Evolutionary conservation across 495 filamentous ascomycete species (phyloP), one percentile per base, ranked within the genome.

Genomic region (Penicillium nucicola): DNA sequence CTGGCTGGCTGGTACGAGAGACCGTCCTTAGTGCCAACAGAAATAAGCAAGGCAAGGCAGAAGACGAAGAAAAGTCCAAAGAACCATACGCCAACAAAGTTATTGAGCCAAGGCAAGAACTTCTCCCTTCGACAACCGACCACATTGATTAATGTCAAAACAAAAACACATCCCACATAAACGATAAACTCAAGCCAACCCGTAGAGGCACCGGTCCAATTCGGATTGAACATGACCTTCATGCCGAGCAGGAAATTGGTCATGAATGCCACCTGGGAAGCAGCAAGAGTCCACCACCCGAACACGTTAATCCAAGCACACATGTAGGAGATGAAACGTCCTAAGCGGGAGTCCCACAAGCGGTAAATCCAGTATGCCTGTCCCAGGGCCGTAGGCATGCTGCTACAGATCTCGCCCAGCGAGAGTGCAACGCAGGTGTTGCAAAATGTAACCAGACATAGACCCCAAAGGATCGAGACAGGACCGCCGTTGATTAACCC

Each of bases 251-350:
- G 51, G 30, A 76, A 76, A 41, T 74, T 68, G 12, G 73, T 70
- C 71, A 76, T 76, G 57, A 76, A 76, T 0, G 71, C 71, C 40
- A 74, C 60, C 49, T 75, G 71, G 1, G 70, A 74, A 0, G 73
- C 73, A 0, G 68, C 68, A 15, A 76, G 52, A 5, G 73, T 75
- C 73, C 73, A 76, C 73, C 73, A 76, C 5, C 73, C 71, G 48
- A 75, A 76, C 9, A 68, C 72, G 52, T 76, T 75, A 53, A 76
- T 74, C 73, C 73, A 75, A 0, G 73, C 73, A 51, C 70, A 74
- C 59, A 75, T 71, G 51, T 76, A 76, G 3, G 70, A 74, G 8
- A 60, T 46, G 15, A 74, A 76, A 0, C 72, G 65, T 1, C 70
- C 73, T 10, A 42, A 52, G 0, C 51, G 63, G 4, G 62, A 62